These are phyloP conservation scores for Pseudogymnoascus sp. DNA, from an alignment of 2,329 filamentous ascomycete species.

Conservation along the genomic window DNA sequence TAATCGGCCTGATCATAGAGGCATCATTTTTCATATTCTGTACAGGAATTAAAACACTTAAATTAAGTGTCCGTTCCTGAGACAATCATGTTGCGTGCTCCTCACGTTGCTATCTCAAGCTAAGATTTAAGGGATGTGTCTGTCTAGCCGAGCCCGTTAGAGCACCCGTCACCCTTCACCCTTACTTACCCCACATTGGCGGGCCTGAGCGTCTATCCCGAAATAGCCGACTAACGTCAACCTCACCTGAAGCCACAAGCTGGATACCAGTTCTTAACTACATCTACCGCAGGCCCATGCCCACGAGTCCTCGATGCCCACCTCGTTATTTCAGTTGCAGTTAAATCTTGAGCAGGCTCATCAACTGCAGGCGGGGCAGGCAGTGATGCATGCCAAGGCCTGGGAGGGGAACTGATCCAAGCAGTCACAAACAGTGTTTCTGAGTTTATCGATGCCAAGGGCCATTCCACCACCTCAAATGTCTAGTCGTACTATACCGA, in stretches of 20 bases:
- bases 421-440: not conserved
- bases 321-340: not conserved
- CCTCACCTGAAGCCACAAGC: not conserved
- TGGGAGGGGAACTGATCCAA: not conserved
- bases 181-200: slow-evolving; percentile 5
- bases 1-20: not conserved
- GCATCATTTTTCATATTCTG: not conserved
- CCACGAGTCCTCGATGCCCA: not conserved
- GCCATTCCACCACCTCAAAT: not conserved
- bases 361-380: not conserved
- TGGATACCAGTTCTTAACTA: not conserved
- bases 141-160: slow-evolving; percentile 1
- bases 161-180: not conserved
- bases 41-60: not conserved
- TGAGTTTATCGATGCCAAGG: not conserved
- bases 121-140: not conserved
- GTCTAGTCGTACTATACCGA: not conserved
- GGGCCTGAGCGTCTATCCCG: slow-evolving; percentile 9
- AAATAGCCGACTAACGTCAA: not conserved
- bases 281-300: not conserved
- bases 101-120: not conserved
- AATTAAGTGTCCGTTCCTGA: not conserved
- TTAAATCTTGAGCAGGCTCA: not conserved
- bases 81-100: not conserved
- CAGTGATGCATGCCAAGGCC: not conserved